These are phyloP conservation scores for Penicillium rolfsii DNA, from an alignment of 2,329 filamentous ascomycete genomes.

Conservation along the genomic window DNA sequence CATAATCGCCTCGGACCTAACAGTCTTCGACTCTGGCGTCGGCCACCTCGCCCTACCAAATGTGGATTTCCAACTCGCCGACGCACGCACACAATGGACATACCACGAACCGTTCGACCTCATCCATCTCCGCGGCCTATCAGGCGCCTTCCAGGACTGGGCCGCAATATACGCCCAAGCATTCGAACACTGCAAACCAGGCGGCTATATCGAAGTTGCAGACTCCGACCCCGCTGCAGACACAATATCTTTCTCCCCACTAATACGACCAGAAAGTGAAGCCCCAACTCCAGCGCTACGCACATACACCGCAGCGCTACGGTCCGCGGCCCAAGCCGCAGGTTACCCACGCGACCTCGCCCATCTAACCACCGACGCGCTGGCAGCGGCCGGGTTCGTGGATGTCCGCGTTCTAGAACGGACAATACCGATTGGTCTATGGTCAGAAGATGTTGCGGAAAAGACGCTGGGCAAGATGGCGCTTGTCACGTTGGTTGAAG, in stretches of 20 bases:
- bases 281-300: conserved; percentile 12
- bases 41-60: conserved; percentile 41
- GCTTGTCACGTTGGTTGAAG: conserved; percentile 45
- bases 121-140: conserved; percentile 54
- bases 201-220: conserved; percentile 53
- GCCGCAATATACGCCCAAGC: conserved; percentile 50
- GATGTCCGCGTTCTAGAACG: conserved; percentile 46
- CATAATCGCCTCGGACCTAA: conserved; percentile 52
- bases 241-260: conserved; percentile 20
- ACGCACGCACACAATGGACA: conserved; percentile 53
- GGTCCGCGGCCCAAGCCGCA: conserved; percentile 44
- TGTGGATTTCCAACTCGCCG: conserved; percentile 55
- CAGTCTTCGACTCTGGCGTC: conserved; percentile 48
- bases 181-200: conserved; percentile 49
- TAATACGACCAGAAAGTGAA: conserved; percentile 18
- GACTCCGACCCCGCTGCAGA: conserved; percentile 44
- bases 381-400: conserved; percentile 51
- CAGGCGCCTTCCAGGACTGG: conserved; percentile 54
- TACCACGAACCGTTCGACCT: conserved; percentile 55
- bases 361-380: conserved; percentile 47
- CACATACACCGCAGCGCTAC: conserved; percentile 41
- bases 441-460: conserved; percentile 39
- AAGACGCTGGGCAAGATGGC: conserved; percentile 48
- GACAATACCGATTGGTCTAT: conserved; percentile 43
- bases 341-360: conserved; percentile 47